A percentile compares a stretch with the other conserved stretches of the same genome.
phyloP scores from a whole-genome alignment of 73 alveolate genomes.

The Paramecium biaurelia region DNA sequence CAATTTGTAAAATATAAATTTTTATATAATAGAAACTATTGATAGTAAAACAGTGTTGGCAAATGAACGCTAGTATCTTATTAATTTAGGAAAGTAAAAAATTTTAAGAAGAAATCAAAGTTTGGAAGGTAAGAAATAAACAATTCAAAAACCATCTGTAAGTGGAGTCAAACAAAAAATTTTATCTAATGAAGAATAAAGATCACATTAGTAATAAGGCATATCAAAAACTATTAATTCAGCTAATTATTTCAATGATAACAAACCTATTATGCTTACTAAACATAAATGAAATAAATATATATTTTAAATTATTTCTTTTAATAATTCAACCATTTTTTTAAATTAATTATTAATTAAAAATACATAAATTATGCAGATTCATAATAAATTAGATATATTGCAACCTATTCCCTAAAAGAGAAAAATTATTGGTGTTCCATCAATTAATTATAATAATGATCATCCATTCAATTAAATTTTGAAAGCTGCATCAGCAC shows the following conservation, averaged over 20 bases:
- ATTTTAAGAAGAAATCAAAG: constrained; percentile 21
- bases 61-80: neutral
- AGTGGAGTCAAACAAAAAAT: constrained; percentile 7
- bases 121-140: neutral
- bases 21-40: neutral
- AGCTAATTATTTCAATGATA: neutral
- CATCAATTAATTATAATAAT: neutral
- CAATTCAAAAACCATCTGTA: neutral
- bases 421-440: neutral
- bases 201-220: neutral
- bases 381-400: neutral
- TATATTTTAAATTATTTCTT: neutral
- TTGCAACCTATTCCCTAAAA: neutral
- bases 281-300: neutral
- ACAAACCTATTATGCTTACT: neutral
- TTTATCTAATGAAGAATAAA: neutral
- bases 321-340: neutral
- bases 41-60: constrained; percentile 13
- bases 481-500: constrained; percentile 17
- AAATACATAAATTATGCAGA: neutral
- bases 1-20: neutral
- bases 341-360: neutral
- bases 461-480: neutral
- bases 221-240: constrained; percentile 10
- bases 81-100: constrained; percentile 46